Evolutionary conservation across 306 rosid species (phyloP).

Genomic region (Acacia crassicarpa): DNA sequence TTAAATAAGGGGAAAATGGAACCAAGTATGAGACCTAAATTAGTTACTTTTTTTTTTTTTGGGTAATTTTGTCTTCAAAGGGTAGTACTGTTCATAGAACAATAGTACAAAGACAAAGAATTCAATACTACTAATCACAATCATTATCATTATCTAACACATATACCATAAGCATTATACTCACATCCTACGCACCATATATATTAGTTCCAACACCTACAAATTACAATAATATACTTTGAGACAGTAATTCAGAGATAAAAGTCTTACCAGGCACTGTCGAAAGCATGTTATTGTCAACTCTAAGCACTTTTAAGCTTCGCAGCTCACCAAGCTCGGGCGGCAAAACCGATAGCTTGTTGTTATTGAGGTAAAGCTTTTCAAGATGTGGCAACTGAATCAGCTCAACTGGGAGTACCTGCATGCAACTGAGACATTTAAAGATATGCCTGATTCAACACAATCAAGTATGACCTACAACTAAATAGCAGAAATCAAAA

Average conservation of each 20-base stretch:
- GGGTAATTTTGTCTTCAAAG: no score
- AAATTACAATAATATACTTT: background rate
- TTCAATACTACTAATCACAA: background rate
- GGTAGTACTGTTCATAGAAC: background rate
- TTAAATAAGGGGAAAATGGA: no score
- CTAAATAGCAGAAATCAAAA: conserved; percentile 11
- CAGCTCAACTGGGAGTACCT: conserved; percentile 83
- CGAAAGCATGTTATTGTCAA: conserved; percentile 77
- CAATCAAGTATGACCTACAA: conserved; percentile 14
- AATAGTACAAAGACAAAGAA: background rate
- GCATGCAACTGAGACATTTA: conserved; percentile 19
- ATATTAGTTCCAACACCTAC: background rate
- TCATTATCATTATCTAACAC: background rate
- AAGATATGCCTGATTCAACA: conserved; percentile 31
- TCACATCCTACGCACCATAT: background rate
- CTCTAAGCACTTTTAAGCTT: conserved; percentile 84
- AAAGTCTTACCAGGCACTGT: conserved; percentile 75
- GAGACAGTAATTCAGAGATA: conserved; percentile 5
- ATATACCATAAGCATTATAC: background rate
- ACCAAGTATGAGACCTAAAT: no score
- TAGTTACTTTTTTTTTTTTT: no score
- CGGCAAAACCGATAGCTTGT: conserved; percentile 73
- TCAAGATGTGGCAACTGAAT: conserved; percentile 78
- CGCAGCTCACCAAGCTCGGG: conserved; percentile 78
- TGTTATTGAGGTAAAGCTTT: conserved; percentile 82